phyloP scores from a whole-genome alignment of 495 filamentous ascomycete species.

The Penicillium angulare region DNA sequence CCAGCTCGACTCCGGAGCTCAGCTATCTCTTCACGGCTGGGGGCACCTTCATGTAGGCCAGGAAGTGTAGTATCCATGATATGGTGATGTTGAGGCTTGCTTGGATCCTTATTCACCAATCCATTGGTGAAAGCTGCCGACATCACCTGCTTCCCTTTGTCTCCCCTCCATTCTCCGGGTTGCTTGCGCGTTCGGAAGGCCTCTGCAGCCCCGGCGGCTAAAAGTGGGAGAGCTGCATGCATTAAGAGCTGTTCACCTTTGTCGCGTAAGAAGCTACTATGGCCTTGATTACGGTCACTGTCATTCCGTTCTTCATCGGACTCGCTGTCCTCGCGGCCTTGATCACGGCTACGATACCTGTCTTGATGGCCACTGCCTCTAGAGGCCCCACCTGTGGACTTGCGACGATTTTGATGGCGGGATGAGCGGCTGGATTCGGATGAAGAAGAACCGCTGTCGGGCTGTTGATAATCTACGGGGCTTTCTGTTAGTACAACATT shows the following conservation, averaged over 20 bases:
- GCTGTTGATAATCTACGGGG: not conserved
- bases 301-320: not conserved
- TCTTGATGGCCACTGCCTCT: not conserved
- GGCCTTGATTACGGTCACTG: not conserved
- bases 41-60: not conserved
- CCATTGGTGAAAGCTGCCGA: constrained; percentile 5
- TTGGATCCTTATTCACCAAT: constrained; percentile 5
- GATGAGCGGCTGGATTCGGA: constrained; percentile 1
- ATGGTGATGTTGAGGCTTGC: constrained; percentile 2
- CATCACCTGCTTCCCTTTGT: constrained; percentile 5
- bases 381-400: not conserved
- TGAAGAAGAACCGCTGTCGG: not conserved
- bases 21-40: constrained; percentile 1
- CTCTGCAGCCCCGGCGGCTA: constrained; percentile 7
- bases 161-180: constrained; percentile 7
- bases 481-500: not conserved
- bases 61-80: constrained; percentile 3
- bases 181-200: constrained; percentile 3
- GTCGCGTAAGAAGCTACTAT: not conserved
- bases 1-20: constrained; percentile 3
- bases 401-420: constrained; percentile 2
- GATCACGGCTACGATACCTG: not conserved
- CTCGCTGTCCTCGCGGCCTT: not conserved
- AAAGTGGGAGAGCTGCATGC: constrained; percentile 5
- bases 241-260: not conserved